These are phyloP conservation scores for Aspergillus chevalieri DNA, from an alignment of 2,329 filamentous ascomycete species.

Conservation along the genomic window DNA sequence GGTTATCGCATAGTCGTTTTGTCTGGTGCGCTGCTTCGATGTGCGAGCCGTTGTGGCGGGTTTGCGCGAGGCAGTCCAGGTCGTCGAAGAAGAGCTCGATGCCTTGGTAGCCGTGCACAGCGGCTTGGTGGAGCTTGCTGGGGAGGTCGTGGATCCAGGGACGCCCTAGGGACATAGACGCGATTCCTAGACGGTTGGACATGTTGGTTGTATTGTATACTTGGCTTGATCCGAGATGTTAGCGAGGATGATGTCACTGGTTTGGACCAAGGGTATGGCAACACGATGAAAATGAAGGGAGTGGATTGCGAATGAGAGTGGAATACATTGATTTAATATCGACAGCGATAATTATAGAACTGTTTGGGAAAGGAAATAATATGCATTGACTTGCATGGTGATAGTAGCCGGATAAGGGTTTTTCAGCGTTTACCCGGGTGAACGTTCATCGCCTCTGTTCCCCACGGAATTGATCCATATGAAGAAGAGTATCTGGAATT, in stretches of 20 bases:
- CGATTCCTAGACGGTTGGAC: conserved; percentile 54
- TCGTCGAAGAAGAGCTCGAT: conserved; percentile 34
- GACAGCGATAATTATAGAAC: too few relatives aligned
- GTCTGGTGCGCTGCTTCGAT: conserved; percentile 35
- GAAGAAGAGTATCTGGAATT: too few relatives aligned
- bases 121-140: conserved; percentile 63
- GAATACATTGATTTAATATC: too few relatives aligned
- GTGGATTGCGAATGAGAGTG: too few relatives aligned
- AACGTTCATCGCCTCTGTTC: neutral
- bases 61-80: conserved; percentile 24
- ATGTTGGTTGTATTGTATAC: conserved; percentile 10
- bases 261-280: too few relatives aligned
- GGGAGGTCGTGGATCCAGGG: conserved; percentile 63
- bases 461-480: too few relatives aligned
- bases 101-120: conserved; percentile 33
- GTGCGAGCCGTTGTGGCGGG: conserved; percentile 18
- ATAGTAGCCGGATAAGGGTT: neutral
- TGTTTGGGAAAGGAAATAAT: too few relatives aligned
- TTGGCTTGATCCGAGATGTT: neutral
- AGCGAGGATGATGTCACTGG: neutral
- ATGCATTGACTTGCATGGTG: too few relatives aligned
- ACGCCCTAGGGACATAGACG: conserved; percentile 70
- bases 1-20: conserved; percentile 39
- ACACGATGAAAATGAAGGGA: too few relatives aligned
- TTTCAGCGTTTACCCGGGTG: neutral